Evolutionary conservation across 495 filamentous ascomycete species (phyloP), one percentile per base, ranked within the genome.

Genomic region (Aeminium ludgeri): DNA sequence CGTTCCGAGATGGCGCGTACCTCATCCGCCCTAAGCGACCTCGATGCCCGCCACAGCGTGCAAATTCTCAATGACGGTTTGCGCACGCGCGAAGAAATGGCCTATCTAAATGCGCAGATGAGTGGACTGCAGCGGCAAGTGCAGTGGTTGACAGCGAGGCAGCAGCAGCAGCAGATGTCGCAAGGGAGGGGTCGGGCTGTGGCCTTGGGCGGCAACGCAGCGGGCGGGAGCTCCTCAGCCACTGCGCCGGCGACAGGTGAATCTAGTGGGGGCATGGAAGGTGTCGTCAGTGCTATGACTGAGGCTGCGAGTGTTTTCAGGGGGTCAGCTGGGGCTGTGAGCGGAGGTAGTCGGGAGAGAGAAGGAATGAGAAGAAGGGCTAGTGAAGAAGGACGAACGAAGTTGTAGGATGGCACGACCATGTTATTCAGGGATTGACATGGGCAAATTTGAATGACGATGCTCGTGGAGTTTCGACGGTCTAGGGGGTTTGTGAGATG

Each of bases 61-160:
- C 65, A 75, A 40, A 63, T 75, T 37, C 68, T 82, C 63, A 80
- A 76, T 52, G 77, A 81, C 55, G 73, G 63, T 30, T 61, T 80
- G 20, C 70, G 74, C 6, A 64, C 68, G 35, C 74, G 78, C 41
- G 78, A 82, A 48, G 76, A 82, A 43, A 67, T 80, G 59, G 67
- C 73, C 1, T 72, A 76, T 40, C 72, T 72, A 0, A 76, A 74
- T 40, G 74, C 77, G 5, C 75, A 73, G 12, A 64, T 82, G 34
- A 67, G 65, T 45, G 65, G 64, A 19, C 66, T 81, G 30, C 65
- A 74, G 28, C 70, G 76, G 65, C 78, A 82, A 48, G 59, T 82
- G 11, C 74, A 80, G 40, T 80, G 78, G 74, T 65, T 82, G 7
- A 66, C 76, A 59, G 74, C 69, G 27, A 64, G 73, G 10, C 66